These are phyloP conservation scores for Prunus davidiana DNA, from an alignment of 306 rosid species.

Conservation along the genomic window DNA sequence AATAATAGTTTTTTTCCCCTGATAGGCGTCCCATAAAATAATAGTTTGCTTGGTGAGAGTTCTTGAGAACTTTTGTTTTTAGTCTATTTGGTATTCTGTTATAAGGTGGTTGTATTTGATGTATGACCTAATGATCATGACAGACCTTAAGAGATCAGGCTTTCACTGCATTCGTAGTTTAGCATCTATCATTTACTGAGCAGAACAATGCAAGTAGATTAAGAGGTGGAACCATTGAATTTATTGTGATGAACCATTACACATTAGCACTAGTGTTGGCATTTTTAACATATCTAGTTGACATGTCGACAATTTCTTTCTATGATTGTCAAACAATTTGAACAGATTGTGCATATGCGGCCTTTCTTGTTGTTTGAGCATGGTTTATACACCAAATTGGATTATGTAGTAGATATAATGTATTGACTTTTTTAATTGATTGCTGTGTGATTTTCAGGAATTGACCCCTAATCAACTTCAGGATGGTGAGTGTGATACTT, in stretches of 20 bases:
- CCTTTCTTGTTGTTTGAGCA: neutral
- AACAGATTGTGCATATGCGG: neutral
- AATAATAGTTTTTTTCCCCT: neutral
- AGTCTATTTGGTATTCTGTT: neutral
- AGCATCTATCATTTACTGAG: neutral
- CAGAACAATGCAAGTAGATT: neutral
- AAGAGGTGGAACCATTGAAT: neutral
- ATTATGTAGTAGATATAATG: neutral
- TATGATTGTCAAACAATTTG: neutral
- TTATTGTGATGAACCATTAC: neutral
- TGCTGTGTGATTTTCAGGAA: constrained; percentile 61
- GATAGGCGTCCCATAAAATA: neutral
- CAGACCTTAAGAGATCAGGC: neutral
- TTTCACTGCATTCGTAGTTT: neutral
- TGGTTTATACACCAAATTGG: constrained; percentile 1
- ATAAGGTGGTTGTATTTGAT: neutral
- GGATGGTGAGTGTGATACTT: constrained; percentile 55
- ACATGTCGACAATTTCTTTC: neutral
- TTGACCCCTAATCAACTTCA: constrained; percentile 90
- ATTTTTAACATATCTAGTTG: neutral
- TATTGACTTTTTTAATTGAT: constrained; percentile 13
- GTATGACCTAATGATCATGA: neutral
- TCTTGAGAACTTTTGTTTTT: neutral
- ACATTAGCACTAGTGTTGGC: neutral
- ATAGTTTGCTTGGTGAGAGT: neutral